Conservation (phyloP, 495 filamentous ascomycete species). For the Penicillium simplicissimum region DNA sequence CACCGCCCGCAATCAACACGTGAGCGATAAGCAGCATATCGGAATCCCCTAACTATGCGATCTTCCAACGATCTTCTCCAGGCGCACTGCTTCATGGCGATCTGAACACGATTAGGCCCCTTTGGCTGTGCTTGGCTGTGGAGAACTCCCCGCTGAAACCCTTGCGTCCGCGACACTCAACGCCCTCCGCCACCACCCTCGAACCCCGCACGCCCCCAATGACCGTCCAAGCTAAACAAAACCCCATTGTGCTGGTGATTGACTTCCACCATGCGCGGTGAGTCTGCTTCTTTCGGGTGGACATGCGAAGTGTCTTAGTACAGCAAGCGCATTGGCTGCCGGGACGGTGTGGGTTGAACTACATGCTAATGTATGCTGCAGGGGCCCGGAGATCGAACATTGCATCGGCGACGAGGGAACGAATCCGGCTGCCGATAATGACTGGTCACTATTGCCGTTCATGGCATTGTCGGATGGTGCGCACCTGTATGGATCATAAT, state of each 20-base stretch:
- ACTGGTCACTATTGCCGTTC: constrained; percentile 91
- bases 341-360: constrained; percentile 1
- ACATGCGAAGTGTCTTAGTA: background rate
- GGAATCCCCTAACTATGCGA: constrained; percentile 23
- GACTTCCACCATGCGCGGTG: constrained; percentile 94
- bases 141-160: constrained; percentile 14
- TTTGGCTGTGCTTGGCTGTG: constrained; percentile 10
- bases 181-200: background rate
- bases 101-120: constrained; percentile 6
- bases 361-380: constrained; percentile 28
- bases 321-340: background rate
- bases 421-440: constrained; percentile 82
- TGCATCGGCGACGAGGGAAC: constrained; percentile 82
- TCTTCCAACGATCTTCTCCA: constrained; percentile 11
- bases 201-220: constrained; percentile 29
- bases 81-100: constrained; percentile 16
- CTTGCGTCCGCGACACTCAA: constrained; percentile 8
- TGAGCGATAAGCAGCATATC: constrained; percentile 32
- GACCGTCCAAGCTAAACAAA: constrained; percentile 37
- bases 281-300: constrained; percentile 18
- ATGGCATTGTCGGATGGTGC: constrained; percentile 98
- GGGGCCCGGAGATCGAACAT: constrained; percentile 90
- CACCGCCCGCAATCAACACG: constrained; percentile 33
- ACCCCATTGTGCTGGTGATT: constrained; percentile 79
- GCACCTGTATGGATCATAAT: constrained; percentile 66